phyloP scores from a whole-genome alignment of 1,284 basidiomycete species.

The Ganoderma leucocontextum region DNA sequence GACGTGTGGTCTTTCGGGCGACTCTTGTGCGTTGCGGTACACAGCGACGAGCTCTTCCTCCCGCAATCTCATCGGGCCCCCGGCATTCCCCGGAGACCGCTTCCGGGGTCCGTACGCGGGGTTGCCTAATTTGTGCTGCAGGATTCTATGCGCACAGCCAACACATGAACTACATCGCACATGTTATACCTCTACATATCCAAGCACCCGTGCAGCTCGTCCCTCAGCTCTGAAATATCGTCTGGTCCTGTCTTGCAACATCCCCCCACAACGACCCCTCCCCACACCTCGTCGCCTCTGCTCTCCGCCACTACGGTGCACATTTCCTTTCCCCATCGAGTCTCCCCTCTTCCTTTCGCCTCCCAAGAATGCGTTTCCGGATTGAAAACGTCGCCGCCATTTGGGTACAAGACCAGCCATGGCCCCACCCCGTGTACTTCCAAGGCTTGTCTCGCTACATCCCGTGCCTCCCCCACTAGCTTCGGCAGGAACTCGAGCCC shows the following conservation, averaged over 20 bases:
- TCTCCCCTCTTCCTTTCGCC: conserved; percentile 29
- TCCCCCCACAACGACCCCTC: conserved; percentile 70
- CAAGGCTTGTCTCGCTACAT: conserved; percentile 24
- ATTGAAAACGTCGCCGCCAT: conserved; percentile 71
- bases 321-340: conserved; percentile 56
- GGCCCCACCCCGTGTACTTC: conserved; percentile 40
- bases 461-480: conserved; percentile 45
- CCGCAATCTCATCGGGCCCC: conserved; percentile 31
- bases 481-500: conserved; percentile 46
- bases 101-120: conserved; percentile 24
- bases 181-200: neutral
- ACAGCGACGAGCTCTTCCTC: conserved; percentile 33
- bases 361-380: conserved; percentile 54
- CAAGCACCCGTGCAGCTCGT: conserved; percentile 1
- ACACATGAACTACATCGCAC: neutral
- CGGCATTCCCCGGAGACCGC: conserved; percentile 27
- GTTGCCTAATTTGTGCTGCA: neutral
- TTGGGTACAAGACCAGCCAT: conserved; percentile 78
- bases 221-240: conserved; percentile 52
- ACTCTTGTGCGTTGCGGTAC: conserved; percentile 37
- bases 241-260: conserved; percentile 85
- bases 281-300: conserved; percentile 50
- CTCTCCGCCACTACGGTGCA: conserved; percentile 38
- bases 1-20: conserved; percentile 45
- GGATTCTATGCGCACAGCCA: neutral